These are phyloP conservation scores for Hirschfeldia incana DNA, from an alignment of 345 rosid species.

Conservation along the genomic window DNA sequence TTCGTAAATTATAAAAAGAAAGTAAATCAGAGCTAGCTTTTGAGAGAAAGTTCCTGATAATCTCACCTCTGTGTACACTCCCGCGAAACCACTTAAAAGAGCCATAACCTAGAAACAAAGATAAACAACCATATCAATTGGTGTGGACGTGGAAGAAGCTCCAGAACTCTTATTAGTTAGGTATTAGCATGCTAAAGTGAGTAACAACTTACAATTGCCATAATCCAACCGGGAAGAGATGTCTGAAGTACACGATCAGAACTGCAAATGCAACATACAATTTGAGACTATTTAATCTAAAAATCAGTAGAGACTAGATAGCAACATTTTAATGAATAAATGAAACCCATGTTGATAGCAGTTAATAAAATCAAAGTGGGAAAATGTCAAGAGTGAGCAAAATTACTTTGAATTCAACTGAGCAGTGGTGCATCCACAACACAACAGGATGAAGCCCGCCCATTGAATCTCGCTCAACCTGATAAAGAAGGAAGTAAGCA, in stretches of 20 bases:
- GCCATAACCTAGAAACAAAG: constrained; percentile 75
- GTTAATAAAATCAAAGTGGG: background rate
- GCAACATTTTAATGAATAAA: too few species aligned
- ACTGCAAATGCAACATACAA: constrained; percentile 48
- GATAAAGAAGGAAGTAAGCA: constrained; percentile 24
- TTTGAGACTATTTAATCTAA: background rate
- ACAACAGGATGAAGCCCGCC: constrained; percentile 89
- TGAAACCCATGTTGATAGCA: constrained; percentile 3
- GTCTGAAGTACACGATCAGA: constrained; percentile 96
- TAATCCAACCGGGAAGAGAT: constrained; percentile 85
- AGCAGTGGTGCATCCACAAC: constrained; percentile 98
- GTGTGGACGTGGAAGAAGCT: constrained; percentile 9
- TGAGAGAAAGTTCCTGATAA: constrained; percentile 4
- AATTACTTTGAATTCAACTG: constrained; percentile 85
- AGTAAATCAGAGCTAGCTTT: constrained; percentile 3
- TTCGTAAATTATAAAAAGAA: background rate
- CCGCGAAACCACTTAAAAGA: constrained; percentile 93
- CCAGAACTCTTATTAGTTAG: background rate
- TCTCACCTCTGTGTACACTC: constrained; percentile 92
- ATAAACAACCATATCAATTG: constrained; percentile 3
- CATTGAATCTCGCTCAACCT: constrained; percentile 96
- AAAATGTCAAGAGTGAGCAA: background rate
- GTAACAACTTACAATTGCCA: constrained; percentile 84
- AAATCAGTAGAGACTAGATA: background rate
- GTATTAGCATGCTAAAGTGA: constrained; percentile 16